These are phyloP conservation scores for Phlebopus sp. DNA, from an alignment of 1,284 basidiomycete species.

Conservation along the genomic window DNA sequence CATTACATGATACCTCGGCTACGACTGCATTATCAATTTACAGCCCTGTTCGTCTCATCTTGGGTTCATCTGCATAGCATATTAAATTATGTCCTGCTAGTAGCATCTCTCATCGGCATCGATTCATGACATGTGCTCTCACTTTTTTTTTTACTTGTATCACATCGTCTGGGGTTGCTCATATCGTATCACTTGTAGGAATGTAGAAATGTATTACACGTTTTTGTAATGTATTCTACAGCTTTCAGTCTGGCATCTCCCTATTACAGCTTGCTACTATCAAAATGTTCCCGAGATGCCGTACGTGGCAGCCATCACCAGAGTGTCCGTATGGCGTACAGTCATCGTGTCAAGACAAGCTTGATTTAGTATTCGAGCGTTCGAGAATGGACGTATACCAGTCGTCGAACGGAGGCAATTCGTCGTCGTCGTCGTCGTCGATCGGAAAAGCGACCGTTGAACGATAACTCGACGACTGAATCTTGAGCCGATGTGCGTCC, in stretches of 20 bases:
- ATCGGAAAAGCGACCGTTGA: neutral
- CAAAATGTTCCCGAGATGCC: no score
- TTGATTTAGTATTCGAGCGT: conserved; percentile 9
- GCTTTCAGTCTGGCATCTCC: neutral
- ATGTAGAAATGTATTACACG: neutral
- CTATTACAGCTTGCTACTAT: neutral
- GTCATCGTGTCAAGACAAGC: no score
- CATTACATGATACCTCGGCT: conserved; percentile 19
- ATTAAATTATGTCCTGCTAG: neutral
- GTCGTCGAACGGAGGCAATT: conserved; percentile 40
- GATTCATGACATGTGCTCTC: conserved; percentile 7
- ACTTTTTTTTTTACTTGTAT: conserved; percentile 3
- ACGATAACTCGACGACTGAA: conserved; percentile 1
- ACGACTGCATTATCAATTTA: conserved; percentile 3
- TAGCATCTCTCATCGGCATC: conserved; percentile 8
- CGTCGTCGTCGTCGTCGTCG: conserved; percentile 31
- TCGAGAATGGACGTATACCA: conserved; percentile 34
- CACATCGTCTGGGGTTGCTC: neutral
- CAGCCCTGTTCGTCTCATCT: neutral
- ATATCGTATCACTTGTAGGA: neutral
- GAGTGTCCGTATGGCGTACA: no score
- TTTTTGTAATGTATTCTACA: neutral
- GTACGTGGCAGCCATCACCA: no score
- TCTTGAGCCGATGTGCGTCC: no score
- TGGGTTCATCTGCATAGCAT: neutral